A percentile compares a stretch with the other conserved stretches of the same genome.
phyloP scores from a whole-genome alignment of 495 filamentous ascomycete genomes.

The Aspergillus heteromorphus region DNA sequence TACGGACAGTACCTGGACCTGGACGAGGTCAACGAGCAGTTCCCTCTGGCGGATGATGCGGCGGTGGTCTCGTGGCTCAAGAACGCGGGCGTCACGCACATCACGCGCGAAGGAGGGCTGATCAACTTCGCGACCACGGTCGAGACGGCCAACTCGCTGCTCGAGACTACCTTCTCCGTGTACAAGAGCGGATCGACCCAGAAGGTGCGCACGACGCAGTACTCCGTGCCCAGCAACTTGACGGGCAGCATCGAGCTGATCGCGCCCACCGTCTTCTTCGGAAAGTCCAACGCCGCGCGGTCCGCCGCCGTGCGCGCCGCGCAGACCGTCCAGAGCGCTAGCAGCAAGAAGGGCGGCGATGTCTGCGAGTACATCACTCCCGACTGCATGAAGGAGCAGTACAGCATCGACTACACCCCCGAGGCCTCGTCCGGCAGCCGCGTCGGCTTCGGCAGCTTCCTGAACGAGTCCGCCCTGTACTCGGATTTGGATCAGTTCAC shows the following conservation, averaged over 20 bases:
- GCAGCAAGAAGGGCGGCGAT: slow-evolving; percentile 4
- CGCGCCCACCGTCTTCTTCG: slow-evolving; percentile 56
- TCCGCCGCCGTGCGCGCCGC: neutral
- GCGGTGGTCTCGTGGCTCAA: slow-evolving; percentile 47
- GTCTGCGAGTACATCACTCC: slow-evolving; percentile 46
- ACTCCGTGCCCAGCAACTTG: slow-evolving; percentile 58
- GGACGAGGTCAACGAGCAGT: slow-evolving; percentile 46
- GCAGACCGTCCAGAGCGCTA: neutral
- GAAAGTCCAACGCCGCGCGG: slow-evolving; percentile 20
- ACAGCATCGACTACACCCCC: slow-evolving; percentile 52
- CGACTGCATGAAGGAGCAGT: slow-evolving; percentile 52
- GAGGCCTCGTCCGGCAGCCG: slow-evolving; percentile 39
- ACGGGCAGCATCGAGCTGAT: slow-evolving; percentile 49
- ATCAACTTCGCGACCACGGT: slow-evolving; percentile 47
- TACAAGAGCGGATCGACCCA: slow-evolving; percentile 29
- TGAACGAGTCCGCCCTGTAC: slow-evolving; percentile 42
- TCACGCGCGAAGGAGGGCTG: slow-evolving; percentile 37
- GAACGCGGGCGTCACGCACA: slow-evolving; percentile 40
- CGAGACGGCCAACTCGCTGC: slow-evolving; percentile 42
- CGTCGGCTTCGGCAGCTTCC: slow-evolving; percentile 54
- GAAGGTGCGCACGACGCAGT: slow-evolving; percentile 52
- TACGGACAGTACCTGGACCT: slow-evolving; percentile 55
- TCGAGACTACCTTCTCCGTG: slow-evolving; percentile 42
- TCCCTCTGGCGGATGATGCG: slow-evolving; percentile 40
- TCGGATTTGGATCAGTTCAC: slow-evolving; percentile 31